These are phyloP conservation scores for Curvularia sp. DNA, from an alignment of 2,329 filamentous ascomycete species.

Conservation along the genomic window DNA sequence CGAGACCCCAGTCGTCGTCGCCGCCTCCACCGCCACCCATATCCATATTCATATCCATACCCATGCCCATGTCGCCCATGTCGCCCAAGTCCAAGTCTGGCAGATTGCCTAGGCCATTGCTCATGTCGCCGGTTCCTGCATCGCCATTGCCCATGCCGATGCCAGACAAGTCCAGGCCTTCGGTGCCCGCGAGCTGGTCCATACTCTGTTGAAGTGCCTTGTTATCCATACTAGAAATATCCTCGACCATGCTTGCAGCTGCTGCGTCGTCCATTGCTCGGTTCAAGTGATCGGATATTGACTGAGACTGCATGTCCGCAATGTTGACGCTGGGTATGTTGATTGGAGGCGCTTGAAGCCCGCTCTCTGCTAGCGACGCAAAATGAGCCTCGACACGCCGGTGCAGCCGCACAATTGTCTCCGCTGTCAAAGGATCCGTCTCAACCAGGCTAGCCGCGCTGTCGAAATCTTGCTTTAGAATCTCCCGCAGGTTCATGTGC, in stretches of 20 bases:
- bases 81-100: conserved; percentile 41
- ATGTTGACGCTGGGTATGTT: conserved; percentile 40
- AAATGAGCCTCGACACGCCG: conserved; percentile 72
- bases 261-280: conserved; percentile 48
- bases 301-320: conserved; percentile 35
- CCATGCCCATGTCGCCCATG: conserved; percentile 41
- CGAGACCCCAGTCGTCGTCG: conserved; percentile 52
- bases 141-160: conserved; percentile 41
- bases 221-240: conserved; percentile 41
- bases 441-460: conserved; percentile 64
- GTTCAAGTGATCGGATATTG: conserved; percentile 41
- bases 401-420: conserved; percentile 68
- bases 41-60: conserved; percentile 37
- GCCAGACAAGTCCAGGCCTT: conserved; percentile 38
- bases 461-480: conserved; percentile 65
- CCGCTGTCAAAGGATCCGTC: conserved; percentile 64
- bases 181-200: conserved; percentile 39
- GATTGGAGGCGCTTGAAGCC: conserved; percentile 35
- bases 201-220: conserved; percentile 44
- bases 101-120: conserved; percentile 33
- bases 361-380: conserved; percentile 32
- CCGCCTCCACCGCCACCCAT: conserved; percentile 38
- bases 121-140: conserved; percentile 29
- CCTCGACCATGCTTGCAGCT: conserved; percentile 41
- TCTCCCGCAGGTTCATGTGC: conserved; percentile 65